These are phyloP conservation scores for Spencermartinsiella europaea DNA, from an alignment of 805 yeast genomes.

Conservation along the genomic window DNA sequence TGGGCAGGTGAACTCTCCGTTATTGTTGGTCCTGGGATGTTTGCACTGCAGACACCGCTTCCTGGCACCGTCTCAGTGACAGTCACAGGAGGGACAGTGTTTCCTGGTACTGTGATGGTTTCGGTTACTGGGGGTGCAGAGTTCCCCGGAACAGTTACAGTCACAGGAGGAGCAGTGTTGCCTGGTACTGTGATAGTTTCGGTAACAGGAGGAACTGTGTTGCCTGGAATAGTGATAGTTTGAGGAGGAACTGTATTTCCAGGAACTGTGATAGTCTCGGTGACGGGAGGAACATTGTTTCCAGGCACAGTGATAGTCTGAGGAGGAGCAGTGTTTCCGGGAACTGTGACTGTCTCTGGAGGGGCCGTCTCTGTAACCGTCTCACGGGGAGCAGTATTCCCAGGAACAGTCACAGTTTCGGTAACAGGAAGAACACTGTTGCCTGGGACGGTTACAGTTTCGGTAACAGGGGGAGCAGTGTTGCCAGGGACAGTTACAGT, in stretches of 20 bases:
- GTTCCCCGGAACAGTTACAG: no score
- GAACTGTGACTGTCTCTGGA: slow-evolving; percentile 7
- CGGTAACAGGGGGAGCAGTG: slow-evolving; percentile 11
- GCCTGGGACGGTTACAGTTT: slow-evolving; percentile 7
- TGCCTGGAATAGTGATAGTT: not conserved
- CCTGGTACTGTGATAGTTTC: no score
- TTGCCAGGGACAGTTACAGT: slow-evolving; percentile 15
- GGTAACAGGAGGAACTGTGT: no score
- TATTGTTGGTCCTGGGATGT: no score
- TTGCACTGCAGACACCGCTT: no score
- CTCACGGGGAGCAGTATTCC: slow-evolving; percentile 1
- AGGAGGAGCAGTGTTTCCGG: no score
- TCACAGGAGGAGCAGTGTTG: no score
- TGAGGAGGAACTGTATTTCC: not conserved
- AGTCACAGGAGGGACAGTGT: slow-evolving; percentile 4
- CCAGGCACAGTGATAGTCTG: no score
- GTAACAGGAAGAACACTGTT: slow-evolving; percentile 7
- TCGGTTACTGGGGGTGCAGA: no score
- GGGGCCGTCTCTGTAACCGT: slow-evolving; percentile 5
- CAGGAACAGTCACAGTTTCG: no score
- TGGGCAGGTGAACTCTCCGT: no score
- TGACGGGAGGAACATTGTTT: no score
- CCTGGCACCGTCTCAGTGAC: slow-evolving; percentile 11
- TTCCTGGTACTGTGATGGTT: slow-evolving; percentile 10
- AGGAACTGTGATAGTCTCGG: not conserved